Evolutionary conservation across 169 alveolate genomes (phyloP), one percentile per base, ranked within the genome.

Genomic region (Cystoisospora suis): DNA sequence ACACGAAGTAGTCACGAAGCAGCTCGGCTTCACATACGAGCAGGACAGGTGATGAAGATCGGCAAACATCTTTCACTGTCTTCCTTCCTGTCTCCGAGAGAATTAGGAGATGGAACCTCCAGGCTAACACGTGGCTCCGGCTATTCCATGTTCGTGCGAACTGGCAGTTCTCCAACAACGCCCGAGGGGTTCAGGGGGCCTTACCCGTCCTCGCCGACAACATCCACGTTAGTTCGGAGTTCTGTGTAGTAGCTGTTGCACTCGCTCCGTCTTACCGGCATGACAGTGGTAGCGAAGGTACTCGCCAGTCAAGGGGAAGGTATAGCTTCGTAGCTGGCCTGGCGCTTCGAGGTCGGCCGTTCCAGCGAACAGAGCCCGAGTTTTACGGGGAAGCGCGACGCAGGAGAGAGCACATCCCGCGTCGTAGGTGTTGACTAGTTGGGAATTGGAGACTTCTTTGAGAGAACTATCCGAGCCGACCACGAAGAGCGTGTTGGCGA

Each of bases 211-310:
- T n/a, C n/a, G n/a, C n/a, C n/a, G n/a, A n/a, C 81, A 96, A 90
- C 15, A 96, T 93, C 93, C 97, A 92, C 12, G 94, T 95, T 36
- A 96, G 93, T 40, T 96, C 46, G n/a, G 36, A 29, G n/a, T 40
- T 9, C n/a, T 42, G 36, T 12, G n/a, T 3, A 12, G 70, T 20
- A 34, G 23, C 15, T 6, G 38, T n/a, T n/a, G n/a, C n/a, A n/a
- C 27, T 27, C 17, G 36, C 7, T 77, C 15, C 75, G 6, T 9
- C 80, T 53, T 29, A 86, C 95, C 94, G 42, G 94, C 93, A 88
- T 97, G 99, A 27, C 97, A 94, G 86, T 96, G 96, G 44, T 96
- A 94, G 93, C 96, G 98, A 32, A 93, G 87, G 53, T 94, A 95
- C 75, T 96, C 96, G 49, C 96, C 95, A 36, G 94, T 91, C 49